Percentiles rank a stretch among this genome's conserved stretches.
These are phyloP conservation scores for Calonectria hawksworthii DNA, from an alignment of 2,329 filamentous ascomycete genomes.

Conservation along the genomic window DNA sequence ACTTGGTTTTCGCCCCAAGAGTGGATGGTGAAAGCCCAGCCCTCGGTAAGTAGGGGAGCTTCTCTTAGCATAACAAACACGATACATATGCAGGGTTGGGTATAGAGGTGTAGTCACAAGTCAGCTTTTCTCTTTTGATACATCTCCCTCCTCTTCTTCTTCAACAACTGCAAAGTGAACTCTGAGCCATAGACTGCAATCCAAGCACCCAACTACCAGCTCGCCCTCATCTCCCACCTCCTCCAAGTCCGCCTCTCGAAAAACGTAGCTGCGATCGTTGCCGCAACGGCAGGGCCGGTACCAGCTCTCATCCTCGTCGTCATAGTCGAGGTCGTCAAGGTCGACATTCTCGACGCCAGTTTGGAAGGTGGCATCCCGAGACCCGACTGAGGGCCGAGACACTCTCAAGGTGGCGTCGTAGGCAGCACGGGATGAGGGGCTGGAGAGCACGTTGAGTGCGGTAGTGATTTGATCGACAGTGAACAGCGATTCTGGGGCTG, in stretches of 20 bases:
- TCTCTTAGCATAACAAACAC: not conserved
- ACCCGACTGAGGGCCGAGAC: conserved; percentile 39
- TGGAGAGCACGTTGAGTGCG: conserved; percentile 70
- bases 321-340: conserved; percentile 73
- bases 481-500: conserved; percentile 48
- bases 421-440: conserved; percentile 60
- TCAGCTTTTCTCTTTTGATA: conserved; percentile 42
- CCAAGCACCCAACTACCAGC: conserved; percentile 74
- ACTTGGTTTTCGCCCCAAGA: not conserved
- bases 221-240: conserved; percentile 71
- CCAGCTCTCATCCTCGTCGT: conserved; percentile 65
- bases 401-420: conserved; percentile 68
- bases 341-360: conserved; percentile 75
- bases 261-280: conserved; percentile 71
- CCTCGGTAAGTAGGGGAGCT: too few species aligned
- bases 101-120: not conserved
- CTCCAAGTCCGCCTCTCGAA: conserved; percentile 72
- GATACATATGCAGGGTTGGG: not conserved
- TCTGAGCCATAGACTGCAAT: conserved; percentile 76
- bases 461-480: conserved; percentile 75
- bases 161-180: conserved; percentile 73
- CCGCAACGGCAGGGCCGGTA: conserved; percentile 74
- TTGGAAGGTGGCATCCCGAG: conserved; percentile 55
- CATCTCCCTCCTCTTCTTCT: conserved; percentile 37
- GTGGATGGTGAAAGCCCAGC: not conserved